Evolutionary conservation across 345 rosid genomes (phyloP), one percentile per base, ranked within the genome.

Genomic region (Boechera retrofracta): DNA sequence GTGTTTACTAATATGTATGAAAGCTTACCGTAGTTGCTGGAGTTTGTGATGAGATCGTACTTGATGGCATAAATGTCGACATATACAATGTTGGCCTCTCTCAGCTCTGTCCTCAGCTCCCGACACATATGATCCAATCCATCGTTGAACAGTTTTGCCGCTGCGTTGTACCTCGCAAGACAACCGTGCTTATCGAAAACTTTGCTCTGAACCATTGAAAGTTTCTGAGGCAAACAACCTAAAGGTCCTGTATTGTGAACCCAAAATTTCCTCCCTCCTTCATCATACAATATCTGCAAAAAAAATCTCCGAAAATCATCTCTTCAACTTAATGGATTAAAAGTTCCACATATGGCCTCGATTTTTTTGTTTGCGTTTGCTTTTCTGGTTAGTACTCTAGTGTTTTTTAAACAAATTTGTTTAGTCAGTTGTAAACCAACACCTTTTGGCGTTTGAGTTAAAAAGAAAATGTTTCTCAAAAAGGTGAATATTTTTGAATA

Each of bases 151-250:
- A 89, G 61, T 72, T 77, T 77, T 13, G 93, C 94, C 12, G 94
- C 97, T 10, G 82, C 59, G 63, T 93, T 93, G 61, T 89, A 88
- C 48, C 62, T 78, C 13, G 86, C 71, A 48, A 88, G 72, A 67
- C 98, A 93, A 62, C 97, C 97, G 5, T 73, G 9, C 33, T 53
- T 36, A 81, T 88, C 98, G 3, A 86, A 58, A 33, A 54, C 88
- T 79, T 79, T 69, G 36, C 79, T 84, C 57, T 75, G 64, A 65
- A 79, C 86, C 59, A 81, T 56, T 16, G 91, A 73, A 67, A 93
- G 98, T 64, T 87, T 88, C 55, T 93, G 97, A 67, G 98, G 98
- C 5, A 93, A 85, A 78, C 98, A 93, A 45, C 97, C 98, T 63
- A 93, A 61, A 4, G 97, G 98, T n/a, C 97, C 95, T 0, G 95